Evolutionary conservation across 345 rosid genomes (phyloP).

Genomic region (Arabidopsis arenosa): DNA sequence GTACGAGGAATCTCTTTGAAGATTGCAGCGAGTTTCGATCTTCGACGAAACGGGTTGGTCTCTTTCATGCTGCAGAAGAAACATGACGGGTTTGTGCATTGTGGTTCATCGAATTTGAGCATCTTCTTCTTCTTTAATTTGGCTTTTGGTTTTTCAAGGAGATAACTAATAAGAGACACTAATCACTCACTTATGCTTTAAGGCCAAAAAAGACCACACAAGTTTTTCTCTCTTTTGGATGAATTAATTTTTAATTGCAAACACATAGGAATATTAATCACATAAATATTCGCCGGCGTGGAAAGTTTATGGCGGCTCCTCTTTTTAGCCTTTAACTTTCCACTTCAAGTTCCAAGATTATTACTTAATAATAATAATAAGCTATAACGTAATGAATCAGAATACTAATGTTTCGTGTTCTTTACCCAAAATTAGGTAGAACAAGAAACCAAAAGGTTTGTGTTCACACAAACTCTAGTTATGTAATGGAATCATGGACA

Average conservation of each 20-base stretch:
- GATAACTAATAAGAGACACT: not conserved
- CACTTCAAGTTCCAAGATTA: constrained; percentile 47
- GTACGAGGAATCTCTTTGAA: constrained; percentile 67
- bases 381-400: constrained; percentile 5
- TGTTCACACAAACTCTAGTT: constrained; percentile 32
- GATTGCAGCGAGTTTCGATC: constrained; percentile 54
- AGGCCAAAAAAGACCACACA: constrained; percentile 13
- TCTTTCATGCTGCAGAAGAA: constrained; percentile 82
- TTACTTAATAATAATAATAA: constrained; percentile 13
- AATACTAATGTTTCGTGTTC: constrained; percentile 33
- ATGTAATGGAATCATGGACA: constrained; percentile 15
- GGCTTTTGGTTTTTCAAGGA: constrained; percentile 12
- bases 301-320: constrained; percentile 44
- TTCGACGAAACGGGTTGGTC: constrained; percentile 52
- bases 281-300: constrained; percentile 41
- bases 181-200: constrained; percentile 13
- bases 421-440: constrained; percentile 40
- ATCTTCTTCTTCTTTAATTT: constrained; percentile 30
- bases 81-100: constrained; percentile 57
- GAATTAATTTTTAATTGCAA: not conserved
- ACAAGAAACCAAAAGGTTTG: not conserved
- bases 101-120: constrained; percentile 41
- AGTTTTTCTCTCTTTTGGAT: constrained; percentile 19
- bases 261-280: not conserved
- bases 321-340: constrained; percentile 39